Evolutionary conservation across 331 rosid species (phyloP).

Genomic region (Phaseolus coccineus): DNA sequence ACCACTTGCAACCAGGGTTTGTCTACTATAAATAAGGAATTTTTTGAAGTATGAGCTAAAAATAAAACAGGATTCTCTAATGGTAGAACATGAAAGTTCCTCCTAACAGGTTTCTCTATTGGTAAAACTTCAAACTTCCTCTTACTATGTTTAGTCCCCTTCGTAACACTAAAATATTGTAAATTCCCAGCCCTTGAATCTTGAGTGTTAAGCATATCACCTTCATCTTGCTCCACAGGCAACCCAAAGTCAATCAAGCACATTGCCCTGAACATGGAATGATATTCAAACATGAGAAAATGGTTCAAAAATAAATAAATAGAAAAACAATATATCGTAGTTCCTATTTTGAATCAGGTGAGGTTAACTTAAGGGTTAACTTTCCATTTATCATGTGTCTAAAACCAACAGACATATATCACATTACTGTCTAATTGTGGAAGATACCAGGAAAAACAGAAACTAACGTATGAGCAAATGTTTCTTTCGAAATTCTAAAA

Average conservation of each 20-base stretch:
- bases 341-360: neutral
- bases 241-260: constrained; percentile 80
- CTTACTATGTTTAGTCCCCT: constrained; percentile 62
- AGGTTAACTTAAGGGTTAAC: neutral
- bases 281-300: constrained; percentile 42
- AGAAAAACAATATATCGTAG: neutral
- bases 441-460: neutral
- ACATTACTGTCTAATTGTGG: neutral
- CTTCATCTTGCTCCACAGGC: constrained; percentile 76
- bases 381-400: constrained; percentile 2
- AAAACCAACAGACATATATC: constrained; percentile 15
- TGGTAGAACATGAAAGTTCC: constrained; percentile 66
- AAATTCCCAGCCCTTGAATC: constrained; percentile 56
- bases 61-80: constrained; percentile 71
- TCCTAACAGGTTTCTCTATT: constrained; percentile 59
- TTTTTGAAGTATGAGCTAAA: constrained; percentile 72
- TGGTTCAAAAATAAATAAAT: neutral
- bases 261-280: constrained; percentile 70
- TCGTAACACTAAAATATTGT: constrained; percentile 57
- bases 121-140: constrained; percentile 69
- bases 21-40: constrained; percentile 67
- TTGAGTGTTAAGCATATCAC: constrained; percentile 53
- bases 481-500: neutral
- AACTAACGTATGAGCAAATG: neutral
- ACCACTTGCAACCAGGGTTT: constrained; percentile 87